Evolutionary conservation across 2,329 filamentous ascomycete genomes (phyloP).

Genomic region (Periconia macrospinosa): DNA sequence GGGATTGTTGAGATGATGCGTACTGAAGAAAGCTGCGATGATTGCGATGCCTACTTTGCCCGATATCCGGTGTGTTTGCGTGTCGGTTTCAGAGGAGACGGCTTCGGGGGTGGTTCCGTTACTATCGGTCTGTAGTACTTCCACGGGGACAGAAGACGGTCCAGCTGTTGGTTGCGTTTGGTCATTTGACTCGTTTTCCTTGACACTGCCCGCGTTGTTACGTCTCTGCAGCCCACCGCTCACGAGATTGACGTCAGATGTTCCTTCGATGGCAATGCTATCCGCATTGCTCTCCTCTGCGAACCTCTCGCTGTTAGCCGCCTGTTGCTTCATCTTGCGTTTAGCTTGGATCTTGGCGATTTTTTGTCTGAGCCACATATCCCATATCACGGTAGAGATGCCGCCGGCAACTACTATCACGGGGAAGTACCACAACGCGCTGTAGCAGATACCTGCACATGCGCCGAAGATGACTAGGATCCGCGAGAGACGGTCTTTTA

Average conservation of each 20-base stretch:
- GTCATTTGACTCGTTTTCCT: too few species aligned
- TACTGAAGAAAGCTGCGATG: constrained; percentile 51
- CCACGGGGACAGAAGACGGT: neutral
- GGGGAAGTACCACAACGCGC: constrained; percentile 75
- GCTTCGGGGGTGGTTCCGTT: neutral
- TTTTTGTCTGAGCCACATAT: constrained; percentile 55
- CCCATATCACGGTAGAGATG: constrained; percentile 56
- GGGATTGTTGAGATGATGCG: neutral
- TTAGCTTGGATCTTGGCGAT: constrained; percentile 32
- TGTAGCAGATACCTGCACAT: constrained; percentile 69
- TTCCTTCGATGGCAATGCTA: constrained; percentile 18
- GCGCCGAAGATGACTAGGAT: constrained; percentile 66
- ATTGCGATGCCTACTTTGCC: constrained; percentile 43
- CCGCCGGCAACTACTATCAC: constrained; percentile 62
- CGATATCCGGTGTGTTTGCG: constrained; percentile 38
- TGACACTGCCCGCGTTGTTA: too few species aligned
- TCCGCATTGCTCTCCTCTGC: constrained; percentile 21
- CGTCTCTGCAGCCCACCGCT: too few species aligned
- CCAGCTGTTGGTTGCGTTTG: too few species aligned
- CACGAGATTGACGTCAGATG: too few species aligned
- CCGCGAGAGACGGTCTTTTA: constrained; percentile 65
- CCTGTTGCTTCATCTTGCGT: constrained; percentile 14
- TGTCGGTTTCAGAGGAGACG: constrained; percentile 16
- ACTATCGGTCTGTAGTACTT: constrained; percentile 4
- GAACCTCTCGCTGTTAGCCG: constrained; percentile 1